A percentile compares a stretch with the other conserved stretches of the same genome.
These are phyloP conservation scores for Cavenderia fasciculata DNA, from an alignment of 78 protist genomes.

Conservation along the genomic window DNA sequence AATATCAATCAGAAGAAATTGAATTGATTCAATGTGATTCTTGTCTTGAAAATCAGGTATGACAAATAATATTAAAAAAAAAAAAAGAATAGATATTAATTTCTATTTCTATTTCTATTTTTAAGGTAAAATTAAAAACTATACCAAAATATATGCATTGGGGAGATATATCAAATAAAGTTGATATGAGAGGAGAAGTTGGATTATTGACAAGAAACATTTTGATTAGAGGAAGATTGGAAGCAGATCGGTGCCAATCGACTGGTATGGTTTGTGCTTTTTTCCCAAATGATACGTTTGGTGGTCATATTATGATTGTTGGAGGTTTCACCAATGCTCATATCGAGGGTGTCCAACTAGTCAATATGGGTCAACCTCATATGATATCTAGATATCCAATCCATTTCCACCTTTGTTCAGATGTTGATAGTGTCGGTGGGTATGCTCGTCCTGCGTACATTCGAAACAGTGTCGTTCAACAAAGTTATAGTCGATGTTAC, in stretches of 20 bases:
- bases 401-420: constrained; percentile 60
- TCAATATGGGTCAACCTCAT: constrained; percentile 64
- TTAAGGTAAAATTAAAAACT: too few relatives aligned
- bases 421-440: constrained; percentile 33
- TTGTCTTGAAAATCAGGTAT: not conserved
- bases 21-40: not conserved
- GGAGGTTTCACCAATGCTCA: constrained; percentile 45
- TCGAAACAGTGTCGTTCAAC: constrained; percentile 29
- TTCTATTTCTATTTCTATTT: too few relatives aligned
- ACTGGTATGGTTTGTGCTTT: constrained; percentile 21
- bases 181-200: constrained; percentile 73
- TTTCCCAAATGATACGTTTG: constrained; percentile 59
- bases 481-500: constrained; percentile 46
- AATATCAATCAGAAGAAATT: constrained; percentile 30
- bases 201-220: constrained; percentile 68
- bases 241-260: not conserved
- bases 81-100: too few relatives aligned
- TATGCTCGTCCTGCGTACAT: constrained; percentile 43
- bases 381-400: constrained; percentile 50
- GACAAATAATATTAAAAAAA: too few relatives aligned
- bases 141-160: constrained; percentile 39
- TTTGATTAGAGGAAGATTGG: constrained; percentile 41
- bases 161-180: constrained; percentile 1
- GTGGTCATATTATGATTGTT: constrained; percentile 66
- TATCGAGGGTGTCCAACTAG: constrained; percentile 30